Base-by-base conservation (phyloP, 768 basidiomycete species). In the Boletus sensibilis region DNA sequence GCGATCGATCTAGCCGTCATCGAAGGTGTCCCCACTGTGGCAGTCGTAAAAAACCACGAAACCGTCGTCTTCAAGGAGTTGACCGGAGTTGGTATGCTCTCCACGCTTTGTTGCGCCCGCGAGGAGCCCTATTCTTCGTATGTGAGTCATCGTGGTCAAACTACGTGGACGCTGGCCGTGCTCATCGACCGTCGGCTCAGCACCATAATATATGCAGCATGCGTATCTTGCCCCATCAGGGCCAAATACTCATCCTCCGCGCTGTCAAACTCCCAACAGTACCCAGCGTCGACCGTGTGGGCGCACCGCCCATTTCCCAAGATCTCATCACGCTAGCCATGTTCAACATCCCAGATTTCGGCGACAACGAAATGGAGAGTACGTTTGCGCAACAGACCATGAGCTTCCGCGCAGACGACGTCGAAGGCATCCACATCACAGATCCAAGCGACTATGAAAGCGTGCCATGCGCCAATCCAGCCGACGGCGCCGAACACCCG, bases 211-310 rank as follows among this genome's bases (percentile, higher is more conserved):
- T 87, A 56, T 76, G 75, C 52, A 79, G 77, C n/a, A 68, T 83
- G 47, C 79, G 82, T 31, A 74, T 80, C 25, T 64, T 84, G 35
- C 82, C 83, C 2, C 68, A 72, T 14, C 84, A 86, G 64, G 69
- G 72, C 10, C 75, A 82, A 50, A 67, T 86, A 13, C 70, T 86
- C 21, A 72, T 84, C 50, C 74, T 84, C 44, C 82, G 85, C 35
- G 71, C 74, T 4, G 59, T 79, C 45, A 66, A 63, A 39, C 62
- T 65, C 37, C 59, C 63, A 34, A 47, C 25, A 5, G 18, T 44
- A 5, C 58, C 62, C 1, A 25, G 3, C 25, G 14, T 21, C 20
- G 54, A 59, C n/a, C 41, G 31, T 31, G 37, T 44, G 27, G 59
- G 58, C 4, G 57, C 52, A 23, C 68, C 67, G 4, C 64, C 58